Percentiles rank a stretch among this genome's conserved stretches.
Conservation (phyloP, 306 rosid species). For the Dryas octopetala region DNA sequence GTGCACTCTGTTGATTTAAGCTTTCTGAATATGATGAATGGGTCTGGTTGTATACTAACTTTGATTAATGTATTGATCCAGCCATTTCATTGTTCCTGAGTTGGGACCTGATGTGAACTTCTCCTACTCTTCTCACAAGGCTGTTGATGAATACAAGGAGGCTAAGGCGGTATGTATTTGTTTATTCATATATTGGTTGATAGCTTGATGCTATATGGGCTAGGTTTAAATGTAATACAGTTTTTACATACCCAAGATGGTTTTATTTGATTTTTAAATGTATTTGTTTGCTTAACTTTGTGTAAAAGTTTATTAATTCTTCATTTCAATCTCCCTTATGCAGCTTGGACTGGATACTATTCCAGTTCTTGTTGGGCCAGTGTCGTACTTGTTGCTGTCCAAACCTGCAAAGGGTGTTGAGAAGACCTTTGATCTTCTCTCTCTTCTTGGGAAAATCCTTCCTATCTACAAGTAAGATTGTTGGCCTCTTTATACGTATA, state of each 20-base stretch:
- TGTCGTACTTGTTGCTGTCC: constrained; percentile 84
- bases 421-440: constrained; percentile 72
- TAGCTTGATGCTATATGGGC: not conserved
- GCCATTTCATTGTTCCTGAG: constrained; percentile 96
- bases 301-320: not conserved
- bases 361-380: constrained; percentile 87
- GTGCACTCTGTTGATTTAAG: not conserved
- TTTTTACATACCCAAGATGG: no score
- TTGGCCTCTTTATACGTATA: not conserved
- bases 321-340: constrained; percentile 14
- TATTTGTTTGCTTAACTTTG: not conserved
- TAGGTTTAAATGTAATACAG: no score
- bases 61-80: constrained; percentile 33
- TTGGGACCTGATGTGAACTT: constrained; percentile 84
- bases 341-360: constrained; percentile 86
- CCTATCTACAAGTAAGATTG: constrained; percentile 75
- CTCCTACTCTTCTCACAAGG: constrained; percentile 87
- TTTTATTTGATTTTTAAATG: no score
- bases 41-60: constrained; percentile 15
- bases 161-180: constrained; percentile 78
- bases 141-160: constrained; percentile 87
- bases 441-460: constrained; percentile 69
- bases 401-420: constrained; percentile 89
- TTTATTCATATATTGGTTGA: not conserved
- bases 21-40: not conserved